Evolutionary conservation across 805 yeast species (phyloP), one percentile per base, ranked within the genome.

Genomic region (Lachancea sp.): DNA sequence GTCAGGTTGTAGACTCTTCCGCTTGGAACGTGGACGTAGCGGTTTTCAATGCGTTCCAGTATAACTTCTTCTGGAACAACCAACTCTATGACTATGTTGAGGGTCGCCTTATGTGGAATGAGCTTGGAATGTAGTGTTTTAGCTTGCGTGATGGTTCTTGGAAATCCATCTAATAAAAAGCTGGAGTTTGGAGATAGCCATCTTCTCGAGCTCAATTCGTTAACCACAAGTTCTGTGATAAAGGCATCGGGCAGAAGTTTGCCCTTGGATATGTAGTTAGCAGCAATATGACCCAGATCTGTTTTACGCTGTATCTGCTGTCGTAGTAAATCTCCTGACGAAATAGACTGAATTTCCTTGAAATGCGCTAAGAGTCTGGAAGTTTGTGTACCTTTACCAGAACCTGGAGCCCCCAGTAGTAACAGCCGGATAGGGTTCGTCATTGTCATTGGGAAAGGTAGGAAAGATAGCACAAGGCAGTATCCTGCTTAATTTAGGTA

Each of bases 341-440:
- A 79, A 7, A 90, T 63, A 1, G 90, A 67, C 11, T 69, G 58
- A 17, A 89, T 60, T 4, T 56, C 51, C 2, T 82, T 73, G 43
- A 79, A 71, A 29, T 65, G 61, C 38, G 74, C 71, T 43, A 81
- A 58, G 4, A 89, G 66, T 44, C 79, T 70, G 2, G 82, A 64
- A 0, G 96, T 83, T 49, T 83, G 84, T 0, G 97, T 89, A 1
- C 97, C 97, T 58, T 89, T 89, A 1, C 97, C 97, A 1, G 96
- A 74, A 0, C 97, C 97, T 0, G 97, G 97, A 0, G 97, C 95
- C 3, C 97, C 97, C 19, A 90, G 65, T 7, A 89, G 67, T 20
- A 89, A 69, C 28, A 87, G 61, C 51, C 96, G 67, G 13, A 83
- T 57, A 1, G 89, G 80, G 3, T 41, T 47, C 28, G 50, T 36